Evolutionary conservation across 768 basidiomycete genomes (phyloP), one percentile per base, ranked within the genome.

Genomic region (Xanthoconium stramineum): DNA sequence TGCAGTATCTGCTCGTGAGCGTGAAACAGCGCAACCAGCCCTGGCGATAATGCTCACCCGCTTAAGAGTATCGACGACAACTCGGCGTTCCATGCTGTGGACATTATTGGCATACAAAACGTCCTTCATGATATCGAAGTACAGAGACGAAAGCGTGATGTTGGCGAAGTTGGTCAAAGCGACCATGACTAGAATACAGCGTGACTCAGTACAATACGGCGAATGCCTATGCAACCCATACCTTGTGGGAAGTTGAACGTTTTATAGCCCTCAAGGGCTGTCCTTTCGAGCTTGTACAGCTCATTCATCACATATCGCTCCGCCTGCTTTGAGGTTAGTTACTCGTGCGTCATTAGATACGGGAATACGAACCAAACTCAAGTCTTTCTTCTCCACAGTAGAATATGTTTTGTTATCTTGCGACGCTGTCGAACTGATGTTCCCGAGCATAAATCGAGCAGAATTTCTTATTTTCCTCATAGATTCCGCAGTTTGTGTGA

Each of bases 121-220:
- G 69, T 98, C 96, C 69, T 97, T 97, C 35, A 85, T 90, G 47
- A 91, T 85, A 65, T 95, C 94, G 59, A 98, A 91, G 72, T 98
- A 98, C 33, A 96, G 74, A 0, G 93, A 87, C 0, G 96, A 98
- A 20, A 98, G 78, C 0, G 89, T 91, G 56, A 85, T 79, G 64
- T 92, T 93, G 30, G 85, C 82, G 60, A 97, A 98, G 60, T 86
- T 83, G 38, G 80, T 82, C 13, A 96, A 70, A 10, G 88, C 76
- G 52, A 77, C 83, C 61, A 90, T 79, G 37, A 91, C 93, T 96
- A 58, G 38, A 58, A 35, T 37, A 15, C 19, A 35, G 39, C 33
- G 30, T 59, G 24, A 24, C 24, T 24, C n/a, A 70, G 45, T 19
- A 17, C 32, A 8, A 6, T 52, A 17, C 6, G 0, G 28, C 33